Evolutionary conservation across 2,329 filamentous ascomycete species (phyloP).

Genomic region (Aspergillus tanneri): DNA sequence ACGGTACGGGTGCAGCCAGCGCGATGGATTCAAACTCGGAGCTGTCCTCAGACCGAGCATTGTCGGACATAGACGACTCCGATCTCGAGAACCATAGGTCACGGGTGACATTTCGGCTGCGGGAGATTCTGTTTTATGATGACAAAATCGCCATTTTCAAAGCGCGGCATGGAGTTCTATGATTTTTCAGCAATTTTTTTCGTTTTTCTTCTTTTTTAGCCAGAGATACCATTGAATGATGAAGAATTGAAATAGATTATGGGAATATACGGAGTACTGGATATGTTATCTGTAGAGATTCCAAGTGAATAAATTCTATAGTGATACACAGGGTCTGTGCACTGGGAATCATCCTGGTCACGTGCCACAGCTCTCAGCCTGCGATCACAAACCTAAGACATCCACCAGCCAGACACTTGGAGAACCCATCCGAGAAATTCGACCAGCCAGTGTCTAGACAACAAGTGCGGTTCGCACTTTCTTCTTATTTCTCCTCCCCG

Average conservation of each 20-base stretch:
- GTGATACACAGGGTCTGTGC: not conserved
- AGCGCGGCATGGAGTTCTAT: conserved; percentile 62
- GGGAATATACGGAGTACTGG: not conserved
- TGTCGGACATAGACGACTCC: conserved; percentile 46
- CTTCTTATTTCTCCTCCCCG: not conserved
- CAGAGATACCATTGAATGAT: conserved; percentile 18
- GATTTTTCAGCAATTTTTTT: conserved; percentile 17
- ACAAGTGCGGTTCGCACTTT: not conserved
- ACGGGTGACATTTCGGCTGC: conserved; percentile 57
- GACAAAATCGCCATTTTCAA: conserved; percentile 80
- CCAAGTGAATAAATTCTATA: not conserved
- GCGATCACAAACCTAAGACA: conserved; percentile 5
- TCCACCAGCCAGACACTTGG: not conserved
- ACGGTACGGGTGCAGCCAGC: conserved; percentile 36
- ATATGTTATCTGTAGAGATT: not conserved
- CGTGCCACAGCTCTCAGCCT: conserved; percentile 12
- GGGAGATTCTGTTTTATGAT: conserved; percentile 82
- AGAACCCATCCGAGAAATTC: not conserved
- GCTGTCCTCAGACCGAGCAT: conserved; percentile 23
- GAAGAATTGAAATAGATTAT: not conserved
- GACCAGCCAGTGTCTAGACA: not conserved
- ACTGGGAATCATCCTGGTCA: not conserved
- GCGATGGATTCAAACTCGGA: conserved; percentile 21
- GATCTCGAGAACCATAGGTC: conserved; percentile 40
- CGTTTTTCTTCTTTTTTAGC: conserved; percentile 5